Conservation (phyloP, 129 eudicot genomes). For the Saussurea involucrata region DNA sequence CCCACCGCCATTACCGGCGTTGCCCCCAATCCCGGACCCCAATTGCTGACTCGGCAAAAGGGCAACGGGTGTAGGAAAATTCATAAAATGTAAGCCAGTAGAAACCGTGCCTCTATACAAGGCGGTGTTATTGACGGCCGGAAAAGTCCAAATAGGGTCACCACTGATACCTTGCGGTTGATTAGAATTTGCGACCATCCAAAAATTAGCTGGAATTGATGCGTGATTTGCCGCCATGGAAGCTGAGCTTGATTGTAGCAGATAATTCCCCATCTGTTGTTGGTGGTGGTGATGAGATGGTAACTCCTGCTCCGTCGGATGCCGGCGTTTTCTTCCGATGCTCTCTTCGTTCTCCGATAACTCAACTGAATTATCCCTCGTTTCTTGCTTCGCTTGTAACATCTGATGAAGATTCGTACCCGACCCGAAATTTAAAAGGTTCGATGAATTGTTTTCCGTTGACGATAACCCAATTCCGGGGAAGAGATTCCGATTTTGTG, state of each 20-base stretch:
- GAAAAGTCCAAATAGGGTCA: slow-evolving; percentile 88
- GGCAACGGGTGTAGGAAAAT: slow-evolving; percentile 78
- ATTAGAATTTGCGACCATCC: slow-evolving; percentile 82
- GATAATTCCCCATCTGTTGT: slow-evolving; percentile 60
- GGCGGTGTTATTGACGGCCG: slow-evolving; percentile 53
- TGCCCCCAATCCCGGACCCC: slow-evolving; percentile 28
- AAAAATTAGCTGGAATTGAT: slow-evolving; percentile 77
- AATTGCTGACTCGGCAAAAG: slow-evolving; percentile 65
- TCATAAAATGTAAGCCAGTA: slow-evolving; percentile 89
- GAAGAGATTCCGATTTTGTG: slow-evolving; percentile 54
- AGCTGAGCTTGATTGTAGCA: slow-evolving; percentile 56
- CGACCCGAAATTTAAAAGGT: slow-evolving; percentile 60
- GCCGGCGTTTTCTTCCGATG: slow-evolving; percentile 44
- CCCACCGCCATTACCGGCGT: slow-evolving; percentile 11
- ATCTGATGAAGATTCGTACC: slow-evolving; percentile 46
- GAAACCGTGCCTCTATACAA: slow-evolving; percentile 75
- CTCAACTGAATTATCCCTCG: slow-evolving; percentile 45
- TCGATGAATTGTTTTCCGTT: slow-evolving; percentile 38
- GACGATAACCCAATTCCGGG: slow-evolving; percentile 58
- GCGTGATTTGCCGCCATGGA: slow-evolving; percentile 50
- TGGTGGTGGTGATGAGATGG: slow-evolving; percentile 28
- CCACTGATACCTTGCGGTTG: slow-evolving; percentile 58
- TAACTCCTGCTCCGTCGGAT: slow-evolving; percentile 34
- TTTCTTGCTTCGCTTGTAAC: slow-evolving; percentile 59
- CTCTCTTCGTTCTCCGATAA: slow-evolving; percentile 56